A percentile compares a stretch with the other conserved stretches of the same genome.
Conservation (phyloP, 2,329 filamentous ascomycete genomes). For the Pyrenophora teres region DNA sequence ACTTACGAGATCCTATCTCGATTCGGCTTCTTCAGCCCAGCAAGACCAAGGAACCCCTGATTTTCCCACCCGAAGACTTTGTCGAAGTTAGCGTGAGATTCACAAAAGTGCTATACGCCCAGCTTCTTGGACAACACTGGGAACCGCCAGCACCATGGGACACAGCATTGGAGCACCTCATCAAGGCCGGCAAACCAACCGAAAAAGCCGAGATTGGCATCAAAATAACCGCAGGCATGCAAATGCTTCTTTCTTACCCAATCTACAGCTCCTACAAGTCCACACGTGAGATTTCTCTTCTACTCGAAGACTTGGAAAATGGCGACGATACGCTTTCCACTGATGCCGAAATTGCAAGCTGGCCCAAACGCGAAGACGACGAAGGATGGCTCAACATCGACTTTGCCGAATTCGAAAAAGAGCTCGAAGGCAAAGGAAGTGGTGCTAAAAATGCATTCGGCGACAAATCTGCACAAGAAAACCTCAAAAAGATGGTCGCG, state of each 20-base stretch:
- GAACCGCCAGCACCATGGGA: constrained; percentile 63
- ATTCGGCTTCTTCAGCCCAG: constrained; percentile 68
- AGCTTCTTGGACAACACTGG: constrained; percentile 86
- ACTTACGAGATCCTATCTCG: constrained; percentile 80
- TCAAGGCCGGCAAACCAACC: constrained; percentile 39
- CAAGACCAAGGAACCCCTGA: constrained; percentile 56
- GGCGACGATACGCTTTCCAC: constrained; percentile 74
- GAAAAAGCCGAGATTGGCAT: constrained; percentile 71
- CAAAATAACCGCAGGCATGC: constrained; percentile 88
- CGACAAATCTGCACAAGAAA: constrained; percentile 69
- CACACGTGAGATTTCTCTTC: constrained; percentile 74
- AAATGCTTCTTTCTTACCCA: constrained; percentile 76
- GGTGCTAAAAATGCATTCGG: constrained; percentile 55
- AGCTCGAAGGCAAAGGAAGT: constrained; percentile 62
- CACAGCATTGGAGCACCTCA: constrained; percentile 44
- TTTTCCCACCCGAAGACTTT: constrained; percentile 77
- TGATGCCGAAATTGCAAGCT: constrained; percentile 72
- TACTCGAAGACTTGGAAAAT: constrained; percentile 75
- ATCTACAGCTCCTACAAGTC: constrained; percentile 69
- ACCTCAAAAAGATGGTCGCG: constrained; percentile 87
- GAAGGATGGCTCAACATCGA: constrained; percentile 93
- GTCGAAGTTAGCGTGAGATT: constrained; percentile 80
- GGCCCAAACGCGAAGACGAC: constrained; percentile 76
- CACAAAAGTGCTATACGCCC: constrained; percentile 87
- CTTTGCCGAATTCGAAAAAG: constrained; percentile 84